Evolutionary conservation across 2,329 filamentous ascomycete genomes (phyloP).

Genomic region (Zarea fungicola): DNA sequence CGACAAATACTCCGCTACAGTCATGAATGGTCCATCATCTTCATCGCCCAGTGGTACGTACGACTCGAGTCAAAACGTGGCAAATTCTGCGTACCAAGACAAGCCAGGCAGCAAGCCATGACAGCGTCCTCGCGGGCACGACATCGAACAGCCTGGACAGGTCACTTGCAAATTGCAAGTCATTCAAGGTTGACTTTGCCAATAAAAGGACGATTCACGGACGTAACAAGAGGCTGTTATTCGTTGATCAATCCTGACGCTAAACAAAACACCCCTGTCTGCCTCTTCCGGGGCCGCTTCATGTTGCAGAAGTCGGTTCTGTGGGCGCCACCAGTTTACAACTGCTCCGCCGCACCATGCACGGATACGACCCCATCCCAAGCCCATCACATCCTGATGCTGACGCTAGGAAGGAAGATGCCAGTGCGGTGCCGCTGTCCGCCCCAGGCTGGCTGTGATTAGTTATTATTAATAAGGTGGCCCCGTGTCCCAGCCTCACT

Average conservation of each 20-base stretch:
- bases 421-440: too few species aligned
- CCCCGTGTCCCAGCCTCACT: background rate
- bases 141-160: too few species aligned
- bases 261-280: conserved; percentile 1
- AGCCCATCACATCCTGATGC: conserved; percentile 9
- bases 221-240: background rate
- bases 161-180: too few species aligned
- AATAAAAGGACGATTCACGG: background rate
- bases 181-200: background rate
- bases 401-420: conserved; percentile 6
- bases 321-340: conserved; percentile 3
- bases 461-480: conserved; percentile 1
- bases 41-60: too few species aligned
- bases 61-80: too few species aligned
- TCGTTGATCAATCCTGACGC: background rate
- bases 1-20: too few species aligned
- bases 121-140: too few species aligned
- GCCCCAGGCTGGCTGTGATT: background rate
- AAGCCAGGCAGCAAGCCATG: too few species aligned
- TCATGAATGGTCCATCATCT: too few species aligned
- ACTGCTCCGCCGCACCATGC: background rate
- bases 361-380: conserved; percentile 2
- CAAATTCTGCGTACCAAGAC: too few species aligned
- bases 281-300: background rate
- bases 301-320: conserved; percentile 7